Base-by-base conservation (phyloP, 805 yeast species). In the Torulaspora delbrueckii region DNA sequence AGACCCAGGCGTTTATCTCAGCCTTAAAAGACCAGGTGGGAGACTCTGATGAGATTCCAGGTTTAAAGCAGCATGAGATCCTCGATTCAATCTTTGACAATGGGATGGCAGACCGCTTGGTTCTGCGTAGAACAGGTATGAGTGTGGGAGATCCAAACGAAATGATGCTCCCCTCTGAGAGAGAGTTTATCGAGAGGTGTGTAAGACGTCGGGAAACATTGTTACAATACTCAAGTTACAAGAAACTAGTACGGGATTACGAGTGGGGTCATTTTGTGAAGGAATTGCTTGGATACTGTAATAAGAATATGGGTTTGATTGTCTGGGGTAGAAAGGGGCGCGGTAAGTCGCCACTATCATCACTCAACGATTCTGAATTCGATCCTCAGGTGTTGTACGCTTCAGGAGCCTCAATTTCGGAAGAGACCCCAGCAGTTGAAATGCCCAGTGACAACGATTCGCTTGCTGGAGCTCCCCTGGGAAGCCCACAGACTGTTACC, bases 1-100 rank as follows among this genome's bases (percentile, higher is more conserved):
- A 93, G 63, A 93, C 99, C 0, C 99, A 93, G 65, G 96, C 96
- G 0, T 93, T 81, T 60, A 89, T 93, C 16, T 83, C 96, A 1
- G 96, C 95, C 0, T 65, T 90, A 48, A 86, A 84, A 58, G 73
- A 54, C 4, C 33, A 22, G 26, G 46, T 47, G 10, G 50, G 43
- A 19, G 53, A 40, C 13, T 24, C 36, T 9, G 46, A 52, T 32
- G 45, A 32, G 8, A 48, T 55, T 2, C 46, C 52, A 4, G 13
- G 30, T 8, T 45, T 47, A 6, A 49, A 46, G 18, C 50, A 52
- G 40, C 14, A 74, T 46, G 90, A 83, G 36, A 76, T 87, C 8
- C 69, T 90, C 52, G 80, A 84, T 43, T 86, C 82, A 55, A 75
- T 90, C 37, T 85, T 91, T 55, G 95, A 97, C 0, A 65, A 65